phyloP scores from a whole-genome alignment of 2,329 filamentous ascomycete genomes.

The Colletotrichum godetiae region DNA sequence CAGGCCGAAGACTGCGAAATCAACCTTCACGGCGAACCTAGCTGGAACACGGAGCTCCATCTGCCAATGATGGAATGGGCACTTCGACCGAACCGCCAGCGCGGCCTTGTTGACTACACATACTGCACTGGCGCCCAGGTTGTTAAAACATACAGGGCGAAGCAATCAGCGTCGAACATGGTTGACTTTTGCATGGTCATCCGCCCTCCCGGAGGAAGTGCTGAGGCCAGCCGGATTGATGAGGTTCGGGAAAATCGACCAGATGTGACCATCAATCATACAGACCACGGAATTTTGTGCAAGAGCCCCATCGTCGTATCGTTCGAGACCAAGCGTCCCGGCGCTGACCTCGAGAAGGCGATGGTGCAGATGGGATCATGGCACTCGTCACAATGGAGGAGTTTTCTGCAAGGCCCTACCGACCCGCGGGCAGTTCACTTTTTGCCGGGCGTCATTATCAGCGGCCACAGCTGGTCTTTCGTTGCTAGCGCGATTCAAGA shows the following conservation, averaged over 20 bases:
- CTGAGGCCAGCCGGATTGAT: not conserved
- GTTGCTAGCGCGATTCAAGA: constrained; percentile 2
- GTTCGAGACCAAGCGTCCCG: constrained; percentile 7
- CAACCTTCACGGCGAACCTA: not conserved
- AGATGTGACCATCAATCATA: constrained; percentile 1
- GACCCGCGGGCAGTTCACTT: not conserved
- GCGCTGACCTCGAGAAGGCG: constrained; percentile 1
- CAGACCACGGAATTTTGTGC: not conserved
- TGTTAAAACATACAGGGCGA: not conserved
- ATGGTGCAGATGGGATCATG: constrained; percentile 3
- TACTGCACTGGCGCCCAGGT: no score
- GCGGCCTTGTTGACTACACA: no score
- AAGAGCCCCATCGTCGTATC: constrained; percentile 7
- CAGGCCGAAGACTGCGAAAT: not conserved
- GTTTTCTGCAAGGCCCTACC: not conserved
- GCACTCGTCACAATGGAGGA: constrained; percentile 3
- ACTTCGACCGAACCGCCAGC: no score
- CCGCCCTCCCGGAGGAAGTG: not conserved
- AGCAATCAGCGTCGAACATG: not conserved
- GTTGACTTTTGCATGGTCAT: not conserved
- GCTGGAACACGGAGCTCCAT: not conserved
- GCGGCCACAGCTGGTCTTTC: constrained; percentile 1
- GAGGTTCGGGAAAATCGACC: not conserved
- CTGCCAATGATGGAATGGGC: no score
- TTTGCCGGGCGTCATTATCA: not conserved